A percentile compares a stretch with the other conserved stretches of the same genome.
Evolutionary conservation across 2,329 filamentous ascomycete genomes (phyloP).

Genomic region (Botrytis byssoidea): DNA sequence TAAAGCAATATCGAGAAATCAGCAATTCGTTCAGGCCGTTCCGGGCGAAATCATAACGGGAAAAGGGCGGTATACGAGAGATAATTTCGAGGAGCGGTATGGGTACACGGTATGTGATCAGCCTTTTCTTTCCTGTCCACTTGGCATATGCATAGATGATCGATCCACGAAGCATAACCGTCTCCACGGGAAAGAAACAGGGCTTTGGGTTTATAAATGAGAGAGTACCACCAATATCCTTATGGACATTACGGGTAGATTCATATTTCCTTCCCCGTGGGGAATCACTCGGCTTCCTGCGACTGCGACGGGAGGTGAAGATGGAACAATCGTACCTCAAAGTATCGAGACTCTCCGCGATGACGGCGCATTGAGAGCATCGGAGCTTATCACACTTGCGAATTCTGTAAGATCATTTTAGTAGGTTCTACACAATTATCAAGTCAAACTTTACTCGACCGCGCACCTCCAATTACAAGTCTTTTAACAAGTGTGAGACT

Average conservation of each 20-base stretch:
- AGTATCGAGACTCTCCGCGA: not conserved
- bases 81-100: not conserved
- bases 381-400: no score
- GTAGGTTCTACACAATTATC: not conserved
- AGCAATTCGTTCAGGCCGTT: not conserved
- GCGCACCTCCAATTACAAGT: not conserved
- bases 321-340: not conserved
- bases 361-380: not conserved
- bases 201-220: not conserved
- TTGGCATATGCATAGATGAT: slow-evolving; percentile 17
- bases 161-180: slow-evolving; percentile 5
- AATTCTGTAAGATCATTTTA: not conserved
- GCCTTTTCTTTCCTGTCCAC: slow-evolving; percentile 9
- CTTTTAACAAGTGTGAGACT: not conserved
- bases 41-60: not conserved
- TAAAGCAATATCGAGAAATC: slow-evolving; percentile 6
- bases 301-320: not conserved
- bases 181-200: not conserved
- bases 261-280: not conserved
- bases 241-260: not conserved
- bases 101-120: slow-evolving; percentile 8
- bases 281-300: slow-evolving; percentile 2
- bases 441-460: not conserved
- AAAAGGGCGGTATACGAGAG: not conserved
- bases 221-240: slow-evolving; percentile 5